Evolutionary conservation across 768 basidiomycete species (phyloP).

Genomic region (Pholiota microspora): DNA sequence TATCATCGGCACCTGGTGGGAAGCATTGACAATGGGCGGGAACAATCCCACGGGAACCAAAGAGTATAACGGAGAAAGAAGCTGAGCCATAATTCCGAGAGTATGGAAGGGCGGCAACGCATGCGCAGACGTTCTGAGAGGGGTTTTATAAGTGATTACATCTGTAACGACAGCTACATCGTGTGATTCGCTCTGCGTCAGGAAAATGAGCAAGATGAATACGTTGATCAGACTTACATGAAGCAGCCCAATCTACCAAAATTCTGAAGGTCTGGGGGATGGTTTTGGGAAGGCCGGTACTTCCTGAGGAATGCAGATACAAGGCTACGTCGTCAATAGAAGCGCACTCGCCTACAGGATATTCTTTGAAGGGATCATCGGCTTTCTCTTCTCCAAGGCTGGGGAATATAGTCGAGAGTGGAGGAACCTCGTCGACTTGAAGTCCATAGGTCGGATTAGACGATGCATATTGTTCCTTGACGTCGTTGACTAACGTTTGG

Average conservation of each 20-base stretch:
- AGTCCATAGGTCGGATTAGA: constrained; percentile 21
- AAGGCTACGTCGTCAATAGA: constrained; percentile 25
- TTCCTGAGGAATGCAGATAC: constrained; percentile 50
- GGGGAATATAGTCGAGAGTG: constrained; percentile 34
- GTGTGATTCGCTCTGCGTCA: not conserved
- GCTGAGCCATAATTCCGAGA: not conserved
- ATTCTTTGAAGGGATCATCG: constrained; percentile 27
- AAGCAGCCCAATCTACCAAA: constrained; percentile 28
- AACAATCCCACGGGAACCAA: constrained; percentile 14
- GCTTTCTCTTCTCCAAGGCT: constrained; percentile 32
- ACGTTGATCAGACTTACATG: no score
- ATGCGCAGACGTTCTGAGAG: not conserved
- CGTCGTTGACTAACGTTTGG: constrained; percentile 24
- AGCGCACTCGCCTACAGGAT: constrained; percentile 12
- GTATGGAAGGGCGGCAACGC: not conserved
- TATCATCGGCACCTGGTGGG: constrained; percentile 31
- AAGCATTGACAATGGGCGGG: constrained; percentile 24
- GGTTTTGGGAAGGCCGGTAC: constrained; percentile 44
- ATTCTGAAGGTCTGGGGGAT: constrained; percentile 32
- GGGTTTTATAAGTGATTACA: not conserved
- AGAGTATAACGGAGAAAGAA: constrained; percentile 18
- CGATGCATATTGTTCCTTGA: constrained; percentile 22
- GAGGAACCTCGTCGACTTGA: constrained; percentile 30
- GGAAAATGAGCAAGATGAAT: not conserved
- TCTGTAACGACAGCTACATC: not conserved